Evolutionary conservation across 1,139 yeast genomes (phyloP), one percentile per base, ranked within the genome.

Genomic region (Meyerozyma elateridarum): DNA sequence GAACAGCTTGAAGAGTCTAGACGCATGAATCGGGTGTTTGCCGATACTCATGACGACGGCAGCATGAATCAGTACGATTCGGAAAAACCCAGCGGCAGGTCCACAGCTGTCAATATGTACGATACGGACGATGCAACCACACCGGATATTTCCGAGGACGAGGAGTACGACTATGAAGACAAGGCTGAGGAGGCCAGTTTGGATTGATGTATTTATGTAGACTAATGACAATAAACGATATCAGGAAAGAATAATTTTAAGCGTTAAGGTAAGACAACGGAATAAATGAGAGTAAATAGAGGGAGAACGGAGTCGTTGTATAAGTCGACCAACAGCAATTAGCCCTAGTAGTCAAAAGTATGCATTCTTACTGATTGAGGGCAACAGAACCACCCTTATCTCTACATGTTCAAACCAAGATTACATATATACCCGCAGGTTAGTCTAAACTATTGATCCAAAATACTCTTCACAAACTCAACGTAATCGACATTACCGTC

Each of bases 401-500:
- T 24, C 15, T 11, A 24, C 27, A n/a, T n/a, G n/a, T n/a, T n/a
- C n/a, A n/a, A n/a, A n/a, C n/a, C n/a, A n/a, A n/a, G n/a, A n/a
- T n/a, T n/a, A n/a, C n/a, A n/a, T n/a, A n/a, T n/a, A n/a, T n/a
- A n/a, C n/a, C n/a, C n/a, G n/a, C n/a, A n/a, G n/a, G n/a, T n/a
- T n/a, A n/a, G n/a, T n/a, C n/a, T n/a, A 15, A 31, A 20, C 38
- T 67, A 88, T 64, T 88, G 96, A 51, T 95, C 94, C 55, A 89
- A 73, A 45, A 89, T 85, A 40, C 91, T 81, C 70, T 88, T 89
- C 50, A 89, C 96, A 59, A 91, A 91, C 57, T 88, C 93, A 36
- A 83, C 88, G 56, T 93, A 93, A 60, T 93, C 95, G 39, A 93
- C 95, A 51, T 85, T 85, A 36, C 96, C 96, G 42, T 91, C 97